Percentiles rank a stretch among this genome's conserved stretches.
Evolutionary conservation across 495 filamentous ascomycete species (phyloP).

Genomic region (Amorphotheca resinae): DNA sequence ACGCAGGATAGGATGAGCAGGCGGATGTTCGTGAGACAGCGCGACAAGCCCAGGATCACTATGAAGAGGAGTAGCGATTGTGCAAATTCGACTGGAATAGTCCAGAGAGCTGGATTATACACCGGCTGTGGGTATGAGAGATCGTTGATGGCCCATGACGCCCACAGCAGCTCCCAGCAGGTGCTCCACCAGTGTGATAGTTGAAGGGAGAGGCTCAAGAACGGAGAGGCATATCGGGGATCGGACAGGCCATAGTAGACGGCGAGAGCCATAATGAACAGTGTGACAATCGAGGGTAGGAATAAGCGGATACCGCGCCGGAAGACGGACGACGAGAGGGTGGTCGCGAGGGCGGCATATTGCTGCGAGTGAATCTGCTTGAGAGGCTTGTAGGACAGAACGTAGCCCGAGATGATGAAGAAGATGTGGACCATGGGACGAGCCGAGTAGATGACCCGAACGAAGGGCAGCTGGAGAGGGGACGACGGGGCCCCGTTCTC

Average conservation of each 20-base stretch:
- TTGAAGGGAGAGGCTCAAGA: slow-evolving; percentile 2
- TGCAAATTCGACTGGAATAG: slow-evolving; percentile 59
- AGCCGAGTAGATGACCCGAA: slow-evolving; percentile 50
- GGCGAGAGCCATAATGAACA: slow-evolving; percentile 41
- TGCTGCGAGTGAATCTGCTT: slow-evolving; percentile 42
- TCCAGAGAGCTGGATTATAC: slow-evolving; percentile 61
- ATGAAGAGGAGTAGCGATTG: slow-evolving; percentile 54
- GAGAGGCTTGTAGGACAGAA: slow-evolving; percentile 52
- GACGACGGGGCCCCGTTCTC: slow-evolving; percentile 30
- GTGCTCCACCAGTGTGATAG: slow-evolving; percentile 26
- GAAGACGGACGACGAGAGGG: slow-evolving; percentile 48
- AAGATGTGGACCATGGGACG: slow-evolving; percentile 63
- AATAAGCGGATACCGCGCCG: slow-evolving; percentile 52
- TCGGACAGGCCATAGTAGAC: slow-evolving; percentile 39
- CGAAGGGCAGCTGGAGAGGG: slow-evolving; percentile 49
- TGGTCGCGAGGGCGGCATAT: slow-evolving; percentile 23
- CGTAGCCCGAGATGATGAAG: slow-evolving; percentile 62
- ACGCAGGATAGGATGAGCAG: slow-evolving; percentile 32
- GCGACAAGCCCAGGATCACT: slow-evolving; percentile 41
- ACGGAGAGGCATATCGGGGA: slow-evolving; percentile 23
- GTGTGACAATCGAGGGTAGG: slow-evolving; percentile 44
- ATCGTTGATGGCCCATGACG: slow-evolving; percentile 33
- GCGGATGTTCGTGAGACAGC: slow-evolving; percentile 33
- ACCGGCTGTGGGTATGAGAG: slow-evolving; percentile 34
- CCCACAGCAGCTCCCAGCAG: slow-evolving; percentile 35